Percentiles rank a stretch among this genome's conserved stretches.
phyloP scores from a whole-genome alignment of 495 filamentous ascomycete genomes.

The Terfezia claveryi region DNA sequence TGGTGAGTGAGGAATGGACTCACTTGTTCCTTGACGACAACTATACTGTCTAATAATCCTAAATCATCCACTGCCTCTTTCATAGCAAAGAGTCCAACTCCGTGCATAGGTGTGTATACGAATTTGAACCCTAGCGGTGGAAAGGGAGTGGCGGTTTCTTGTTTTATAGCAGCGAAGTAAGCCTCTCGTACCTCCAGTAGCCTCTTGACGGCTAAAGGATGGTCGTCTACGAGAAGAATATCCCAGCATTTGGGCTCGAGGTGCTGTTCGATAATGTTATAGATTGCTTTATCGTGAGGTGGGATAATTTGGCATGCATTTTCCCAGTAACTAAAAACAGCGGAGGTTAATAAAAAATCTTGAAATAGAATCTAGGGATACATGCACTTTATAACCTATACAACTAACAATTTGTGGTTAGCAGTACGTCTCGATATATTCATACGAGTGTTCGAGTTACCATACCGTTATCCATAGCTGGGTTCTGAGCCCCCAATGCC shows the following conservation, averaged over 20 bases:
- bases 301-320: constrained; percentile 52
- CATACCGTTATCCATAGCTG: constrained; percentile 38
- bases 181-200: constrained; percentile 24
- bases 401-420: constrained; percentile 9
- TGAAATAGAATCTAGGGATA: constrained; percentile 6
- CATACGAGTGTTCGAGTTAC: constrained; percentile 1
- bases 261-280: constrained; percentile 35
- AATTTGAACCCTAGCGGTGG: constrained; percentile 20
- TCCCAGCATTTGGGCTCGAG: constrained; percentile 34
- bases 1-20: background rate
- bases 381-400: constrained; percentile 37
- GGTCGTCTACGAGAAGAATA: constrained; percentile 22
- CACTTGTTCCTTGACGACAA: constrained; percentile 26
- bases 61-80: constrained; percentile 26
- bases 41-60: constrained; percentile 24
- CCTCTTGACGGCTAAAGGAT: constrained; percentile 23
- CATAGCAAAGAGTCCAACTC: constrained; percentile 35
- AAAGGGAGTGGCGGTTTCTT: constrained; percentile 14
- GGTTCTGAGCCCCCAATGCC: constrained; percentile 29
- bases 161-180: constrained; percentile 25
- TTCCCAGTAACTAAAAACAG: constrained; percentile 28
- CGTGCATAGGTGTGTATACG: constrained; percentile 52
- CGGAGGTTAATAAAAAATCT: constrained; percentile 10
- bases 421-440: background rate
- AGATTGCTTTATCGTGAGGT: constrained; percentile 40